Base-by-base conservation (phyloP, 352 stramenopile genomes). In the Globisporangium cystogenes region DNA sequence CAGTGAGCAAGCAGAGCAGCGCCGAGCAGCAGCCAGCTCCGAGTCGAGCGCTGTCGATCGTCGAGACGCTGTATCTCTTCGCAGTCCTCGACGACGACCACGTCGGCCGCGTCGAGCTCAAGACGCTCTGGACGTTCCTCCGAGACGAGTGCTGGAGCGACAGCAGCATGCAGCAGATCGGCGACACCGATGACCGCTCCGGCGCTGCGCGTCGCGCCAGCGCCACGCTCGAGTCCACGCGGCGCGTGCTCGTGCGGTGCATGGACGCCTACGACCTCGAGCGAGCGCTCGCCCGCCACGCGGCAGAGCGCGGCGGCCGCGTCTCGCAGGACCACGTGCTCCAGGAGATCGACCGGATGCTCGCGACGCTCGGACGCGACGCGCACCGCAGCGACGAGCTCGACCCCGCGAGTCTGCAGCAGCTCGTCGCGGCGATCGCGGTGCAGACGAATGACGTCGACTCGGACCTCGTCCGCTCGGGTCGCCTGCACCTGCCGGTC, bases 51-150 rank as follows among this genome's bases (percentile, higher is more conserved):
- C 36, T 84, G 1, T 61, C 39, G 0, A 36, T 53, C n/a, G 36
- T 53, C 11, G 64, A 72, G 46, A 45, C 75, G 27, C 44, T 86
- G n/a, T 82, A 68, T 42, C 41, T 84, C 10, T 67, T 83, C 35
- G 61, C 50, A 7, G 35, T 56, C 16, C 16, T 70, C 1, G 65
- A 74, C 35, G 53, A 54, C 6, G 48, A 48, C n/a, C 48, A 62
- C 12, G 49, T 65, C 6, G 65, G 64, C 21, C 18, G 29, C 16
- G 26, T 82, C 2, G 27, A 65, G 24, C 52, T 62, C 1, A 64
- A 65, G 41, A 35, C 40, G 21, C 59, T 86, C 0, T 66, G 64
- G 41, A 59, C 53, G 0, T 66, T 74, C 7, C 48, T 86, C 16
- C 45, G 43, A 1, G 18, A 6, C 14, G 55, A 51, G 2, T 74